Evolutionary conservation across 2,329 filamentous ascomycete genomes (phyloP), one percentile per base, ranked within the genome.

Genomic region (Juglanconis oblonga): DNA sequence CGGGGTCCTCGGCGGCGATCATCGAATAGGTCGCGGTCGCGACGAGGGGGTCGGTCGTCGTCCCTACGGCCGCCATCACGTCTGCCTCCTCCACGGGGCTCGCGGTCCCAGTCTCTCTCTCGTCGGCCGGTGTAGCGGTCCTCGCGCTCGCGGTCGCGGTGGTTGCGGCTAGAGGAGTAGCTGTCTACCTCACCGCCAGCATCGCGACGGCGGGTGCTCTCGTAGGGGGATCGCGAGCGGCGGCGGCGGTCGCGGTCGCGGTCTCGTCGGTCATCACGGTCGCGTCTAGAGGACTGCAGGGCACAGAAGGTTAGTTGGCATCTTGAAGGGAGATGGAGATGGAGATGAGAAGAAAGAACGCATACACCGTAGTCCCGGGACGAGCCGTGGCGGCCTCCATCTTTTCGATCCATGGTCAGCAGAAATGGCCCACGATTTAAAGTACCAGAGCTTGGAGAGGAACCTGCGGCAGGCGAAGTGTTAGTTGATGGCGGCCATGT

Each of bases 111-210:
- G 17, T 74, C 73, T 44, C 72, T 66, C 53, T 72, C 74, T 36
- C 76, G 72, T 38, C 77, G 71, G 29, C 77, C 89, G 80, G 86
- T 86, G 72, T 97, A 97, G 71, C 93, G 85, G 68, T 97, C 94
- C 76, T 98, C 94, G 64, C 94, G 90, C 78, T 98, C 94, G 64
- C 94, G 84, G 73, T 96, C 94, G 72, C 94, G 87, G 74, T 97
- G 96, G 77, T 89, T 93, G 67, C 94, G 89, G 76, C 92, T 97
- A 5, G 91, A 92, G 24, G 93, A 96, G 77, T 98, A 98, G 59
- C 90, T 87, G 75, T 97, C 92, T 49, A 69, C 71, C 61, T 86
- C 83, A 73, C 86, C 83, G 67, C 91, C 88, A 58, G 84, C 85
- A 55, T 95, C 89, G 67, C 89, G 89, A 67, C 91, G 87, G 60